Conservation (phyloP, 2,329 filamentous ascomycete species). For the Arthrobotrys megalospora region DNA sequence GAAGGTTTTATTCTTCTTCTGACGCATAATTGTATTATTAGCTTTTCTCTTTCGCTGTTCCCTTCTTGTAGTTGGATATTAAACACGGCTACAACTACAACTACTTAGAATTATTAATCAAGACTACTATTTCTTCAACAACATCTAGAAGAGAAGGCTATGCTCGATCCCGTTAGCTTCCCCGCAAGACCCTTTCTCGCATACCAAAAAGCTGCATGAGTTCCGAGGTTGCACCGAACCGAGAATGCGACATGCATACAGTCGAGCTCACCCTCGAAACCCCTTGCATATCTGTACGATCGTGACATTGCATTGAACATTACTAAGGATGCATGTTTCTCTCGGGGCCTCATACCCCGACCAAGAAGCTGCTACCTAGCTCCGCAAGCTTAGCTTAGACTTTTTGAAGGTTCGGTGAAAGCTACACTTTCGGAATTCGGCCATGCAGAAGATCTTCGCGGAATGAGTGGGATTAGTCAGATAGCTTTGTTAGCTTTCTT, state of each 20-base stretch:
- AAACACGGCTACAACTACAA: neutral
- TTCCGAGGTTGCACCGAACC: conserved; percentile 24
- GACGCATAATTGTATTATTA: conserved; percentile 21
- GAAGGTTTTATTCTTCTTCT: neutral
- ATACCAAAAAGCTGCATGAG: neutral
- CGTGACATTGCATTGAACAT: neutral
- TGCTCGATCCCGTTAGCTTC: conserved; percentile 1
- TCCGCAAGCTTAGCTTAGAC: neutral
- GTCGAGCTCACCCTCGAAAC: conserved; percentile 16
- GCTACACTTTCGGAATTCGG: neutral
- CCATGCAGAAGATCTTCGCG: neutral
- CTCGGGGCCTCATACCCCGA: neutral
- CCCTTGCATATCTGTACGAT: conserved; percentile 18
- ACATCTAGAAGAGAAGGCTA: neutral
- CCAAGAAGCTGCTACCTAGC: neutral
- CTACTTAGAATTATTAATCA: conserved; percentile 6
- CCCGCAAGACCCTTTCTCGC: conserved; percentile 1
- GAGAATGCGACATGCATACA: conserved; percentile 13
- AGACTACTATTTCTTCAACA: neutral
- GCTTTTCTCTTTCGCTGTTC: neutral
- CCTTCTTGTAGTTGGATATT: neutral
- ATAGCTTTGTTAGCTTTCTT: neutral
- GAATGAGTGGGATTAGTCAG: neutral
- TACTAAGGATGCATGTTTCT: neutral
- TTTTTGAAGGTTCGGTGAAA: neutral